These are phyloP conservation scores for Chaetomiaceae sp. DNA, from an alignment of 2,329 filamentous ascomycete genomes.

Conservation along the genomic window DNA sequence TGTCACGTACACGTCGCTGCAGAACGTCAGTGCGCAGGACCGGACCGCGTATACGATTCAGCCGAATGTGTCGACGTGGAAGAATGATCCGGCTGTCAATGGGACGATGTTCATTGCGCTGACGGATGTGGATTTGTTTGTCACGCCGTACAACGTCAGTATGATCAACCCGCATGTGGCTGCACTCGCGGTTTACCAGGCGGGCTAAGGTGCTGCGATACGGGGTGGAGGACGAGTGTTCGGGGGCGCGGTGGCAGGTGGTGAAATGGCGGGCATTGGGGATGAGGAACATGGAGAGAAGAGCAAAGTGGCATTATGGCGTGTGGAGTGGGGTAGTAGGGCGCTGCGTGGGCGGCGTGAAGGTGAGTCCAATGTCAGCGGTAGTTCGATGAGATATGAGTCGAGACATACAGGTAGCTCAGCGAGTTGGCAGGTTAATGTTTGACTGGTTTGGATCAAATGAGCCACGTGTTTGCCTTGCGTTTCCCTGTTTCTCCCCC, in stretches of 20 bases:
- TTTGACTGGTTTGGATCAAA: no score
- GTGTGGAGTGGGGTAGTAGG: no score
- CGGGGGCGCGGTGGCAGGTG: neutral
- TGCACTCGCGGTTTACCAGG: slow-evolving; percentile 69
- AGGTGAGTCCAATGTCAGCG: no score
- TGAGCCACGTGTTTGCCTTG: no score
- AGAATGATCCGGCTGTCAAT: slow-evolving; percentile 64
- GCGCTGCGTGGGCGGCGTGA: no score
- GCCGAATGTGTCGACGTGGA: slow-evolving; percentile 62
- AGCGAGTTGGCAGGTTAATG: no score
- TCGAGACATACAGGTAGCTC: no score
- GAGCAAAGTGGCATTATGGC: no score
- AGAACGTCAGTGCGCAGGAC: slow-evolving; percentile 43
- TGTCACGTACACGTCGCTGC: slow-evolving; percentile 60
- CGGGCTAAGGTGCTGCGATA: slow-evolving; percentile 58
- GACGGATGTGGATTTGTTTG: slow-evolving; percentile 59
- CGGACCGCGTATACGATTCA: slow-evolving; percentile 60
- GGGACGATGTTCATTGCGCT: slow-evolving; percentile 74
- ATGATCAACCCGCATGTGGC: slow-evolving; percentile 71
- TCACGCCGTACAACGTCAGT: slow-evolving; percentile 71
- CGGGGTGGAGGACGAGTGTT: neutral
- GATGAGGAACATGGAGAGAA: no score
- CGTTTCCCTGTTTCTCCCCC: no score
- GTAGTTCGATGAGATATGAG: no score
- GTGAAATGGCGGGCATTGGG: no score